These are phyloP conservation scores for Kodamaea suecica DNA, from an alignment of 1,139 yeast species.

Conservation along the genomic window DNA sequence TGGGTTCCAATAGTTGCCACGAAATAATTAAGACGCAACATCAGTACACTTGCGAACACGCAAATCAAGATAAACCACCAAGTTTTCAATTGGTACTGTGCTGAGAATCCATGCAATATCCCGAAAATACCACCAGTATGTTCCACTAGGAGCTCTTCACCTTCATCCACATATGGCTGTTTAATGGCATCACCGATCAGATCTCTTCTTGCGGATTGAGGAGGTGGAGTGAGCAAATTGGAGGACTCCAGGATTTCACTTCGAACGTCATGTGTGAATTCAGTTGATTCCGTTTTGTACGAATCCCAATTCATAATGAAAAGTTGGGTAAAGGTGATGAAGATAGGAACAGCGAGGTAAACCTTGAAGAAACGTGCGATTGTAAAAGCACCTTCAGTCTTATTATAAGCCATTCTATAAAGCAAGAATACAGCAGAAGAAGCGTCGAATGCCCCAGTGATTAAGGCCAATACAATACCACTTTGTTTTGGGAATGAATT, in stretches of 20 bases:
- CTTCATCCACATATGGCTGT: slow-evolving; percentile 43
- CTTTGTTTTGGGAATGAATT: slow-evolving; percentile 42
- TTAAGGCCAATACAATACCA: slow-evolving; percentile 42
- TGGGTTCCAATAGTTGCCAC: slow-evolving; percentile 47
- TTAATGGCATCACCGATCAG: slow-evolving; percentile 47
- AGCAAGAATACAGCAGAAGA: slow-evolving; percentile 45
- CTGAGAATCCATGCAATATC: slow-evolving; percentile 42
- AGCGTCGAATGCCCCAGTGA: slow-evolving; percentile 49
- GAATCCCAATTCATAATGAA: slow-evolving; percentile 41
- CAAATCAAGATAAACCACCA: slow-evolving; percentile 45
- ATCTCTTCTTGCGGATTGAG: slow-evolving; percentile 28
- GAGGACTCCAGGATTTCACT: slow-evolving; percentile 7
- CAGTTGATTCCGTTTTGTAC: slow-evolving; percentile 34
- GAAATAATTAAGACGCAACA: slow-evolving; percentile 46
- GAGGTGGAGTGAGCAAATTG: slow-evolving; percentile 6
- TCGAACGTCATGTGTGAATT: slow-evolving; percentile 24
- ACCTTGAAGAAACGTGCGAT: slow-evolving; percentile 33
- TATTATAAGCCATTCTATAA: slow-evolving; percentile 31
- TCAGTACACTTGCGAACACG: slow-evolving; percentile 38
- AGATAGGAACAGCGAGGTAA: slow-evolving; percentile 39
- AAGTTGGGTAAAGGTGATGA: slow-evolving; percentile 40
- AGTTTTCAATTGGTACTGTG: slow-evolving; percentile 38
- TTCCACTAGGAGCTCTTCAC: slow-evolving; percentile 33
- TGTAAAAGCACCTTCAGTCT: slow-evolving; percentile 27
- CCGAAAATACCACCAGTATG: slow-evolving; percentile 39